Evolutionary conservation across 2,329 filamentous ascomycete species (phyloP).

Genomic region (Sarocladiaceae sp.): DNA sequence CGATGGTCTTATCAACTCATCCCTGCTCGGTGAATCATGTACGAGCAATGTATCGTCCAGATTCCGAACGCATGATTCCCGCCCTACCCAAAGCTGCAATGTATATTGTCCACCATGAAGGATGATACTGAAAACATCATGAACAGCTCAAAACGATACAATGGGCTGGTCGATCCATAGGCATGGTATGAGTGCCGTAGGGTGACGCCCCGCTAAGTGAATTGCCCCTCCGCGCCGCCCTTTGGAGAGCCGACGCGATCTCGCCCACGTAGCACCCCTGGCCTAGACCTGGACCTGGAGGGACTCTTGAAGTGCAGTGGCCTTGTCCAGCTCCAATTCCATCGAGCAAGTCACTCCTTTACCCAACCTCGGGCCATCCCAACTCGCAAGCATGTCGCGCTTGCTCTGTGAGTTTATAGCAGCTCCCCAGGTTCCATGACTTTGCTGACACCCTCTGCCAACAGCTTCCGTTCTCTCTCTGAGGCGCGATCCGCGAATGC

Average conservation of each 20-base stretch:
- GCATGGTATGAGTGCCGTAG: no score
- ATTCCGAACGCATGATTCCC: no score
- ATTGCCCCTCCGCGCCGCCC: conserved; percentile 5
- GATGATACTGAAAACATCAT: no score
- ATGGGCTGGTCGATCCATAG: no score
- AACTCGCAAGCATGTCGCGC: conserved; percentile 39
- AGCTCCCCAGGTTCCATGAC: not conserved
- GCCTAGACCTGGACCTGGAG: not conserved
- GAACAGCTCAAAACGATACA: no score
- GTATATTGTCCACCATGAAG: no score
- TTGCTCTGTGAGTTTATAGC: conserved; percentile 40
- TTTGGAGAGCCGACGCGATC: not conserved
- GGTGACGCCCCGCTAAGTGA: conserved; percentile 9
- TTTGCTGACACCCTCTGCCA: not conserved
- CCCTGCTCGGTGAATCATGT: no score
- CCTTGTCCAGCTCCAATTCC: not conserved
- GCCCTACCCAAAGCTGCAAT: no score
- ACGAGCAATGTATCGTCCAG: no score
- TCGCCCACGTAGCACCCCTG: not conserved
- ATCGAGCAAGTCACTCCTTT: conserved; percentile 5
- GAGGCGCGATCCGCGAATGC: conserved; percentile 72
- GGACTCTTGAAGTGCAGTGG: not conserved
- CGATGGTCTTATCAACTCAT: no score
- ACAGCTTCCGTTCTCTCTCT: conserved; percentile 59
- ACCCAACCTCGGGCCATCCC: not conserved